Base-by-base conservation (phyloP, 305 asterid species). In the Fraxinus ornus region DNA sequence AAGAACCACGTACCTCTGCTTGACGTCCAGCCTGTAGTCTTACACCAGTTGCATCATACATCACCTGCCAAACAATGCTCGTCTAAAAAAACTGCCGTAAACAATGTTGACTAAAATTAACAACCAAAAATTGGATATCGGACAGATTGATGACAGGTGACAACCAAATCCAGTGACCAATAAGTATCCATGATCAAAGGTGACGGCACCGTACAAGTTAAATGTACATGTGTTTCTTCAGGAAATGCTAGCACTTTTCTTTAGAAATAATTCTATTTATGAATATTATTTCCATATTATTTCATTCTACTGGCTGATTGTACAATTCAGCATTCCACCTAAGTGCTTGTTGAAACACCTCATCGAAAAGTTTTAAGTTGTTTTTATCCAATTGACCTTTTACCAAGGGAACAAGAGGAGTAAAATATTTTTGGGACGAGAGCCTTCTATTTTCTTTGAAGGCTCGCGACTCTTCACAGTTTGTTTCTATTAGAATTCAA, bases 1-100 rank as follows among this genome's bases (percentile, higher is more conserved):
- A 60, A 75, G 74, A 80, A 77, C 30, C 33, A 79, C 92, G 70
- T 57, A 97, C 99, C 98, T 94, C 98, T 76, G 99, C 99, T 89
- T 97, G 99, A 68, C 98, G 97, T 77, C 99, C 99, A 78, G 99
- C 99, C 4, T 97, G 99, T 78, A 95, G 88, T 84, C 99, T 85
- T 78, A 97, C 97, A 72, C 99, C 98, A 36, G 95, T 92, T 74
- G 99, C 98, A 84, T 97, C 99, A 79, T 97, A 97, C 98, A 97
- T 97, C 83, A 93, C 98, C 99, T 96, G 89, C 83, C 80, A 87
- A n/a, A 89, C 83, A 10, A 57, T 70, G 76, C 74, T 66, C 21
- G 35, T 28, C 21, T 12, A 66, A 66, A 19, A 28, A 66, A 66
- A 26, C 35, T 15, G 8, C 32, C 8, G 19, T 26, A 28, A 28